These are phyloP conservation scores for Pythium sp. DNA, from an alignment of 352 stramenopile genomes.

Conservation along the genomic window DNA sequence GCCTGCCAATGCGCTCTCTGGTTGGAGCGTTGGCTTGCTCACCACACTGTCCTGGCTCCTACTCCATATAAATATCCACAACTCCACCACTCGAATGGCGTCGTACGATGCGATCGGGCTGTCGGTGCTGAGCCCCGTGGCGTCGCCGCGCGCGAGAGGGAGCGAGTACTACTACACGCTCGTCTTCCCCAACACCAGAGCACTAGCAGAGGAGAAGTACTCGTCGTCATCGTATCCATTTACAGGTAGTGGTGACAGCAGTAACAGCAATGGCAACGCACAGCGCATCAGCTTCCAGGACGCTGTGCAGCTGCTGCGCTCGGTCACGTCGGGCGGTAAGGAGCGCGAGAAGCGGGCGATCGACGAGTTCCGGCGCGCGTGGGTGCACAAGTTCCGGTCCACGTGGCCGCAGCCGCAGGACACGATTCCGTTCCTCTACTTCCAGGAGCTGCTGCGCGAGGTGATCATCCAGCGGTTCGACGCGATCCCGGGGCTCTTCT, in stretches of 20 bases:
- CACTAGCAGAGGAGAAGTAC: not conserved
- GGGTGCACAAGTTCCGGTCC: conserved; percentile 69
- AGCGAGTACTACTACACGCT: conserved; percentile 74
- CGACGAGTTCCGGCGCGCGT: conserved; percentile 50
- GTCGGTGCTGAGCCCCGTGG: conserved; percentile 37
- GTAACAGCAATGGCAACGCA: conserved; percentile 1
- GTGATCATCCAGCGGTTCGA: conserved; percentile 69
- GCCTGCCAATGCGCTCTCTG: not conserved
- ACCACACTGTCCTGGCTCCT: not conserved
- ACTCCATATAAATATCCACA: not conserved
- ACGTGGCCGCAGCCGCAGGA: conserved; percentile 38
- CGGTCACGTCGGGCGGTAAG: conserved; percentile 43
- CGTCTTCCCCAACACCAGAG: conserved; percentile 53
- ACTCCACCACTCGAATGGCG: conserved; percentile 18
- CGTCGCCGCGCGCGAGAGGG: conserved; percentile 38
- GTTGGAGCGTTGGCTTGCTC: not conserved
- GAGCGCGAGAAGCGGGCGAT: conserved; percentile 40
- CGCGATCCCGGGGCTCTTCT: conserved; percentile 37
- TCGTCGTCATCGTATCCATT: not conserved
- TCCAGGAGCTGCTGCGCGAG: conserved; percentile 69
- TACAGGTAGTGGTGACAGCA: not conserved
- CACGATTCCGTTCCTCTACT: conserved; percentile 42
- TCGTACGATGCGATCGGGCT: conserved; percentile 45
- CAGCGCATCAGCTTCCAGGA: conserved; percentile 49
- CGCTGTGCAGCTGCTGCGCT: conserved; percentile 44